These are phyloP conservation scores for Eucalyptus cloeziana DNA, from an alignment of 345 rosid species.

Conservation along the genomic window DNA sequence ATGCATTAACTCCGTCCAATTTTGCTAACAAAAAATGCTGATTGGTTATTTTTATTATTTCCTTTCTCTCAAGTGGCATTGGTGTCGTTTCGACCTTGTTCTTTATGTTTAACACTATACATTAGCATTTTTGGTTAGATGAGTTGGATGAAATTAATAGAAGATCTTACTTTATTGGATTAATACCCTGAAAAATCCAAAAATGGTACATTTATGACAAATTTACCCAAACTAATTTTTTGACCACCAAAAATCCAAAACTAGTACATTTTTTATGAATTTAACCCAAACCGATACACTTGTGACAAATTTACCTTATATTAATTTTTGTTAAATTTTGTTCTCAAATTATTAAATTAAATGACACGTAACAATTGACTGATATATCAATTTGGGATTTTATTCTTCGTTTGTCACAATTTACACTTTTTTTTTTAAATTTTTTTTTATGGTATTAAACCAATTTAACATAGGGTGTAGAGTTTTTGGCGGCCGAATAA, in stretches of 20 bases:
- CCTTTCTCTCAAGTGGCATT: too few species aligned
- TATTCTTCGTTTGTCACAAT: accelerated
- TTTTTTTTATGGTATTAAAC: too few species aligned
- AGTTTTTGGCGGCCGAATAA: accelerated
- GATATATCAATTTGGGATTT: accelerated
- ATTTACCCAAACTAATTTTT: accelerated
- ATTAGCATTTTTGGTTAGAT: too few species aligned
- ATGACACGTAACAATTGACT: accelerated
- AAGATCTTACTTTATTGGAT: too few species aligned
- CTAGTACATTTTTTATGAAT: accelerated
- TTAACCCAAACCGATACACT: accelerated
- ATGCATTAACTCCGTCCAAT: too few species aligned
- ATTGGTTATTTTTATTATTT: too few species aligned
- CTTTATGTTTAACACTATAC: too few species aligned
- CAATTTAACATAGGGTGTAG: accelerated
- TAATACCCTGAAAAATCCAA: accelerated
- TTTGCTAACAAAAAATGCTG: too few species aligned
- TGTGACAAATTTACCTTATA: accelerated
- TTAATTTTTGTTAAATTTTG: accelerated
- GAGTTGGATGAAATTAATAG: too few species aligned
- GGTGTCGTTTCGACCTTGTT: accelerated
- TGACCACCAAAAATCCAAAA: accelerated
- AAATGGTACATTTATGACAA: accelerated
- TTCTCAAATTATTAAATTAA: too few species aligned
- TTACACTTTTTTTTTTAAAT: too few species aligned